Evolutionary conservation across 805 yeast genomes (phyloP), one percentile per base, ranked within the genome.

Genomic region (Priceomyces melissophilus): DNA sequence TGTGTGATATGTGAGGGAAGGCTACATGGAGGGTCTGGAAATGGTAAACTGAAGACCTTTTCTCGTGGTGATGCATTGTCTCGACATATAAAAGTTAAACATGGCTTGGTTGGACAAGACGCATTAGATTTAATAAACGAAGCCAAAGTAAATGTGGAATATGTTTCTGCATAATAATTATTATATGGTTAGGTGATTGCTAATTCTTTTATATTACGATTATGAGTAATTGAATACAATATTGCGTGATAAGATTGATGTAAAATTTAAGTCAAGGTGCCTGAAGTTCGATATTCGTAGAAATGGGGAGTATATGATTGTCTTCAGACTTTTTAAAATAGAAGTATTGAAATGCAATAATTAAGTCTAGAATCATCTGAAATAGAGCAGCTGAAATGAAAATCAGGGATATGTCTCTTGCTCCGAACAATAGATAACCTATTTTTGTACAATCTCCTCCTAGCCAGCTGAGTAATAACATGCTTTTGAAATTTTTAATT

Each of bases 401-500:
- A 5, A 85, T 67, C 5, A 65, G 50, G 2, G 89, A 81, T 23
- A 86, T 76, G 49, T 85, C 75, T 40, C 75, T 75, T 1, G 93
- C 84, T 11, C 95, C 95, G 59, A 73, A 85, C n/a, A 85, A 52
- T 39, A 87, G 66, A 54, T 86, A 87, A 39, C 82, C 69, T 16
- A 87, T 76, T 58, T 90, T 90, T 30, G 87, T 75, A 31, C 83
- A 67, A 63, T 89, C 97, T 42, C 96, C 96, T 44, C 91, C 82
- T 3, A 89, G 67, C 97, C 97, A 89, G 53, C 90, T 82, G 13
- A 88, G 63, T 29, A 89, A 58, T 27, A 89, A 65, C 20, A 91
- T 78, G 38, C 81, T 69, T 53, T 88, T 83, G 65, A 89, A 89
- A 44, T 93, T 91, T 48, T 83, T 83, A 6, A 85, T 79, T 0